Evolutionary conservation across 2,329 filamentous ascomycete species (phyloP), one percentile per base, ranked within the genome.

Genomic region (Aspergillus pseudoterreus): DNA sequence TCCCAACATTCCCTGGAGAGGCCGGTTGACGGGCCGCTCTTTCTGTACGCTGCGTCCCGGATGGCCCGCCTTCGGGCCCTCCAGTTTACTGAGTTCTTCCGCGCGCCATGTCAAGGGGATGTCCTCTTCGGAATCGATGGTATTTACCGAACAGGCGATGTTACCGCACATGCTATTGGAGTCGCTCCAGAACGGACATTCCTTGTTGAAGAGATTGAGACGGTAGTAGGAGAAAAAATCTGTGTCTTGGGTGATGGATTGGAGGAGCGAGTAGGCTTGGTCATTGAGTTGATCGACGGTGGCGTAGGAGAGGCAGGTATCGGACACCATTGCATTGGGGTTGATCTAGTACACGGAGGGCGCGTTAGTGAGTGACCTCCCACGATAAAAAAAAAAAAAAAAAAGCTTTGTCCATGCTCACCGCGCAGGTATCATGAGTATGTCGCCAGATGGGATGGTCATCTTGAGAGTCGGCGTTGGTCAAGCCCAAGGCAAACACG

Each of bases 161-260:
- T 99, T 99, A 58, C 92, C 94, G 72, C 94, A 99, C 81, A 96
- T 89, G 70, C 90, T 90, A 71, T 88, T 87, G 55, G 91, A 86
- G 70, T 99, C 94, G 66, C 86, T 83, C 92, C 94, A 99, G 70
- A 97, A 99, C 0, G 94, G 94, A 66, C 94, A 99, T 73, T 83
- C 84, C 72, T 94, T 96, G 72, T 95, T 88, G 73, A 90, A 99
- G 17, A 99, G 81, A 70, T 96, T 97, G 43, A 99, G 77, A 52
- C 94, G 87, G 76, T 97, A 99, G 73, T 97, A 91, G 48, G 92
- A 92, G 75, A 99, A 99, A 81, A 96, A 99, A 73, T 99, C 94
- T 70, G 92, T 95, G 48, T 88, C 84, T 62, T 83, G 83, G 0
- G 90, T 95, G 43, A 99, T 83, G 50, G 89, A 86, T 63, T 89